Base-by-base conservation (phyloP, 371 early-diverging fungal species). In the Apophysomyces sp. region DNA sequence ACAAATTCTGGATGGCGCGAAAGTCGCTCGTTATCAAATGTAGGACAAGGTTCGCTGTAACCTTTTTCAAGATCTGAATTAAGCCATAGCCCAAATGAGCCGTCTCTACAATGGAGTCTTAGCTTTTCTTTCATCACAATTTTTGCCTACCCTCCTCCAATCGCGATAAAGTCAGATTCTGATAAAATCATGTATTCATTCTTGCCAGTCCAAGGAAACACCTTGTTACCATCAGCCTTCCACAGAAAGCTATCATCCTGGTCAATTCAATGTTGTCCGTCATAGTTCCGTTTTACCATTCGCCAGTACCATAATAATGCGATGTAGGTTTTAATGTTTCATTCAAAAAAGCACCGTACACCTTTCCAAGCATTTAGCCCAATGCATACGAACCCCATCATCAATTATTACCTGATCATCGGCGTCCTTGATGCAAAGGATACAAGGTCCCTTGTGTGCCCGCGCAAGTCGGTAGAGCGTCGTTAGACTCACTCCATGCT, bases 161-260 rank as follows among this genome's bases (percentile, higher is more conserved):
- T 71, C 0, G 96, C 96, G 39, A 98, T 85, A 63, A 87, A 94
- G 26, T 89, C 87, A 2, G 89, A 78, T 58, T 95, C 93, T 37
- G 91, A 85, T 30, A 94, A 71, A 4, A 97, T 84, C 74, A 94
- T 86, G 68, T 95, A 98, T 32, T 96, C 93, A 67, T 96, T 96
- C 36, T 81, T 83, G 31, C 95, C 96, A 8, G 95, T 90, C 82
- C 95, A 93, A 28, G 82, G 85, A 73, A 82, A 97, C 16, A 85
- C 86, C 52, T 77, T 80, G 4, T 92, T 77, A 29, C 60, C 39
- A 55, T 52, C 75, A 26, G 80, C 77, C 64, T 87, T 92, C 94
- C 93, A 94, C 40, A 94, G 71, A 60, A 94, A 93, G 57, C 93
- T 92, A 76, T 31, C 24, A 34, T 36, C 41, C 52, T 36, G 44